phyloP scores from a whole-genome alignment of 2,329 filamentous ascomycete species.

The Epicoccum nigrum region DNA sequence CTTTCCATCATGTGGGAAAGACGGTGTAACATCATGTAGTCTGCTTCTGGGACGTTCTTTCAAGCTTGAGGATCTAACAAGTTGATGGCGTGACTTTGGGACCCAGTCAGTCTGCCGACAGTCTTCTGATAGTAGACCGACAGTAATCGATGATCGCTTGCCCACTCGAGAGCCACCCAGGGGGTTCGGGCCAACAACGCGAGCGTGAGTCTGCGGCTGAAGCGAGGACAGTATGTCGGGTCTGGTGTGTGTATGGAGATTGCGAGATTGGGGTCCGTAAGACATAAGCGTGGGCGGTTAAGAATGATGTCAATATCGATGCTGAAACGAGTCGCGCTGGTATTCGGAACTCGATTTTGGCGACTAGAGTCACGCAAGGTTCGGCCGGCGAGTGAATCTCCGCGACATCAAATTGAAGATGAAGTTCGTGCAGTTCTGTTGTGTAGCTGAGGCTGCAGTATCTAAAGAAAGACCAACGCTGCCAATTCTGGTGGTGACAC shows the following conservation, averaged over 20 bases:
- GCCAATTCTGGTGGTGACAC: slow-evolving; percentile 12
- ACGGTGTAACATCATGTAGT: slow-evolving; percentile 3
- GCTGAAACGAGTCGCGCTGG: slow-evolving; percentile 31
- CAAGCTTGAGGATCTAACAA: neutral
- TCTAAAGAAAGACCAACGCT: slow-evolving; percentile 12
- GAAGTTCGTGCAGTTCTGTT: slow-evolving; percentile 22
- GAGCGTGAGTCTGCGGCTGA: neutral
- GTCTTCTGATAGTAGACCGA: slow-evolving; percentile 1
- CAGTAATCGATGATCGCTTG: neutral
- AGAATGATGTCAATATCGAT: slow-evolving; percentile 17
- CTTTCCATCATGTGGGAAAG: neutral
- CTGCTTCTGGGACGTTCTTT: neutral
- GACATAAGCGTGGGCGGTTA: slow-evolving; percentile 12
- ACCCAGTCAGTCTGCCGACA: neutral
- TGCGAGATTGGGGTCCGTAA: slow-evolving; percentile 10
- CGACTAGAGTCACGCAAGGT: slow-evolving; percentile 19
- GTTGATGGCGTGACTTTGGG: neutral
- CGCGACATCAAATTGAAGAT: slow-evolving; percentile 14
- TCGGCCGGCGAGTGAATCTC: slow-evolving; percentile 15
- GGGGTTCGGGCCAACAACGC: neutral
- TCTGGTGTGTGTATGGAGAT: slow-evolving; percentile 6
- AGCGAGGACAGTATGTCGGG: neutral
- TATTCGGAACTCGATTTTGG: slow-evolving; percentile 15
- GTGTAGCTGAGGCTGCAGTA: slow-evolving; percentile 22
- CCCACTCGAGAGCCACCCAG: neutral